Evolutionary conservation across 148 eudicot genomes (phyloP).

Genomic region (Nepenthes gracilis): DNA sequence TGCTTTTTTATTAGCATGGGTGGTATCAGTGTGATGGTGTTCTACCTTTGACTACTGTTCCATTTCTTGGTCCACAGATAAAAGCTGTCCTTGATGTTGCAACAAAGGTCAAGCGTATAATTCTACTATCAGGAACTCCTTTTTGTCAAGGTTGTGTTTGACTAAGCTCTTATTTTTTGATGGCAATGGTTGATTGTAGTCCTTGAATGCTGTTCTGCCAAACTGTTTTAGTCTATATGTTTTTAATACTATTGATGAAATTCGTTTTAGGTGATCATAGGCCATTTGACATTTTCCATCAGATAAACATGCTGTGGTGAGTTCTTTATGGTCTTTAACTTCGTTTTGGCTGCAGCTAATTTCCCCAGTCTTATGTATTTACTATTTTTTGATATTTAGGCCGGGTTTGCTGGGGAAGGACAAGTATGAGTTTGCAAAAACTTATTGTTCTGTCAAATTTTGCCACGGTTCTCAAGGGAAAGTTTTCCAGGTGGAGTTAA

Average conservation of each 20-base stretch:
- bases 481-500: slow-evolving; percentile 38
- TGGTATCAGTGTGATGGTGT: no score
- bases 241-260: slow-evolving; percentile 17
- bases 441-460: slow-evolving; percentile 55
- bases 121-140: slow-evolving; percentile 93
- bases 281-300: slow-evolving; percentile 97
- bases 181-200: neutral
- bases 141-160: slow-evolving; percentile 79
- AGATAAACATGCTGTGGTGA: slow-evolving; percentile 94
- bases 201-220: slow-evolving; percentile 1
- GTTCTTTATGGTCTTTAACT: slow-evolving; percentile 10
- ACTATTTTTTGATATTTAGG: slow-evolving; percentile 30
- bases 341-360: neutral
- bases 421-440: slow-evolving; percentile 87
- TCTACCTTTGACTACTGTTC: no score
- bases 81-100: slow-evolving; percentile 83
- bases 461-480: slow-evolving; percentile 47
- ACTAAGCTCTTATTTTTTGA: slow-evolving; percentile 6
- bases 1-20: neutral
- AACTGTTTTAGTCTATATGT: slow-evolving; percentile 17
- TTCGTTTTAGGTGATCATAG: slow-evolving; percentile 84
- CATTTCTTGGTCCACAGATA: slow-evolving; percentile 30
- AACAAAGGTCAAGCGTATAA: slow-evolving; percentile 45
- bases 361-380: neutral
- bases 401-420: slow-evolving; percentile 83